Percentiles rank a stretch among this genome's conserved stretches.
Evolutionary conservation across 2,329 filamentous ascomycete species (phyloP).

Genomic region (Pseudopithomyces maydicus): DNA sequence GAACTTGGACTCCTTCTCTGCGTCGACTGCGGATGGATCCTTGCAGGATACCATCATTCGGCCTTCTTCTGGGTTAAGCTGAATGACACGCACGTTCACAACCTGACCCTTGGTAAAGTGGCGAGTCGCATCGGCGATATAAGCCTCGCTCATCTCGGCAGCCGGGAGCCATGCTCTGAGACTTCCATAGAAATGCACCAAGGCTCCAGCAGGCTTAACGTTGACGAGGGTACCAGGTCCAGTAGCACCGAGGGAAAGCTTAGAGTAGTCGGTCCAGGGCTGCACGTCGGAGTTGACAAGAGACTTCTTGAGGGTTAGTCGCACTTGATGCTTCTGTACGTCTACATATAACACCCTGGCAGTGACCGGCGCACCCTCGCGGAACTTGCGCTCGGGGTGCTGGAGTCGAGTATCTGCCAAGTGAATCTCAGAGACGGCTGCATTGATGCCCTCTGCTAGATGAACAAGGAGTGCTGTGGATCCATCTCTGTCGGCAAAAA

Average conservation of each 20-base stretch:
- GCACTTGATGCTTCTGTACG: slow-evolving; percentile 74
- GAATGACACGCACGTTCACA: slow-evolving; percentile 85
- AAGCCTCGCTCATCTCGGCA: slow-evolving; percentile 97
- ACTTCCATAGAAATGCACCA: slow-evolving; percentile 88
- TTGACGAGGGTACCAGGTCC: slow-evolving; percentile 87
- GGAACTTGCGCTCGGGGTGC: slow-evolving; percentile 95
- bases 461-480: slow-evolving; percentile 81
- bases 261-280: slow-evolving; percentile 78
- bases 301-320: slow-evolving; percentile 91
- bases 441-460: slow-evolving; percentile 83
- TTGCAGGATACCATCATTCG: slow-evolving; percentile 92
- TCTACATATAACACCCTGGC: slow-evolving; percentile 84
- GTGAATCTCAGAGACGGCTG: slow-evolving; percentile 87
- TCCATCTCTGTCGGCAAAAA: slow-evolving; percentile 78
- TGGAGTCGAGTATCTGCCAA: slow-evolving; percentile 85
- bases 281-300: slow-evolving; percentile 85
- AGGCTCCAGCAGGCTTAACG: slow-evolving; percentile 76
- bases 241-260: slow-evolving; percentile 74
- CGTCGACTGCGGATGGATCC: slow-evolving; percentile 78
- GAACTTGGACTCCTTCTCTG: slow-evolving; percentile 74
- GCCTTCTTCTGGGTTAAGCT: slow-evolving; percentile 71
- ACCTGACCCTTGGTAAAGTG: slow-evolving; percentile 93
- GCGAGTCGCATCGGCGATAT: slow-evolving; percentile 83
- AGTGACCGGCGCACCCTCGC: slow-evolving; percentile 82
- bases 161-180: slow-evolving; percentile 88